These are phyloP conservation scores for Talaromyces sp. DNA, from an alignment of 2,329 filamentous ascomycete species.

Conservation along the genomic window DNA sequence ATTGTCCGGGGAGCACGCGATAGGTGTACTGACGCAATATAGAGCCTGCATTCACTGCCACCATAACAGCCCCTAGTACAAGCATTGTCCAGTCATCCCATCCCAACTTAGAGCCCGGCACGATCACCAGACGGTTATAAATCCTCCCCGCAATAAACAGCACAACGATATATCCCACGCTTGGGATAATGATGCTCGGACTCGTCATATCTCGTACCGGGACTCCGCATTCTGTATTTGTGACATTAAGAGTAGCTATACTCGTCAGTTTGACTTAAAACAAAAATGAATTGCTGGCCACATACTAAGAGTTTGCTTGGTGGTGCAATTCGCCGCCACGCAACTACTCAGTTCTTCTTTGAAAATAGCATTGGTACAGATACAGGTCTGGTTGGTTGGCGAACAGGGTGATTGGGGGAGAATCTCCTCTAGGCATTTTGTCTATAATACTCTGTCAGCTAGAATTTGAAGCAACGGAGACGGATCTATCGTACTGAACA, in stretches of 20 bases:
- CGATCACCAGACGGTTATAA: background rate
- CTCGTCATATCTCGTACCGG: conserved; percentile 2
- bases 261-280: background rate
- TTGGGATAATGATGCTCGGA: background rate
- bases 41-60: conserved; percentile 5
- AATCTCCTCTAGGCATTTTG: background rate
- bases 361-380: conserved; percentile 1
- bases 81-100: conserved; percentile 9
- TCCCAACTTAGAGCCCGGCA: background rate
- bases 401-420: conserved; percentile 5
- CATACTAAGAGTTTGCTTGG: background rate
- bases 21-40: background rate
- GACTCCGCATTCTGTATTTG: conserved; percentile 7
- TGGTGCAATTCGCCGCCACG: conserved; percentile 5
- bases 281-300: background rate
- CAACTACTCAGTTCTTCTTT: background rate
- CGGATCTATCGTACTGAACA: background rate
- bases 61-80: background rate
- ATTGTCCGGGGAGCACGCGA: background rate
- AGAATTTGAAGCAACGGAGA: background rate
- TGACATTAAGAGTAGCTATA: background rate
- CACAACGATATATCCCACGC: background rate
- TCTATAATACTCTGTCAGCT: background rate
- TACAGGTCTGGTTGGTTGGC: conserved; percentile 6
- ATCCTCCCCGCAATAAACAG: conserved; percentile 1